Percentiles rank a stretch among this genome's conserved stretches.
These are phyloP conservation scores for Microascus cirrosus DNA, from an alignment of 2,329 filamentous ascomycete species.

Conservation along the genomic window DNA sequence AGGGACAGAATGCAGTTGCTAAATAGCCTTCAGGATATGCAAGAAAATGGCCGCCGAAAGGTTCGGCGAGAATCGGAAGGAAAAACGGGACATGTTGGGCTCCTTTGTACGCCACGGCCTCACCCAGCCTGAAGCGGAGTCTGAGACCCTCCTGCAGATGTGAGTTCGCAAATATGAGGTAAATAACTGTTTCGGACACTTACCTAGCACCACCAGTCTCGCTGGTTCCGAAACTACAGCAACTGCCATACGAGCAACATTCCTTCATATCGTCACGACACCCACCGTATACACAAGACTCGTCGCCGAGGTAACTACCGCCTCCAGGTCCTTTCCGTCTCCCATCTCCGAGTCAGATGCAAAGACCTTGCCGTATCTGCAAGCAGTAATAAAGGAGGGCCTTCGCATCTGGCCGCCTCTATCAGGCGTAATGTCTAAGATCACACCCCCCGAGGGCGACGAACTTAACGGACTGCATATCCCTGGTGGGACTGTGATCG, in stretches of 20 bases:
- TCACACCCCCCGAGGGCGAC: constrained; percentile 24
- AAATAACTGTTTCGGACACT: too few relatives aligned
- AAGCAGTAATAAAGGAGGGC: constrained; percentile 37
- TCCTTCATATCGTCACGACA: constrained; percentile 40
- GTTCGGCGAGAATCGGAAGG: constrained; percentile 27
- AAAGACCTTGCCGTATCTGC: constrained; percentile 30
- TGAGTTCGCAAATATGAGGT: constrained; percentile 8
- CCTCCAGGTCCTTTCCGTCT: constrained; percentile 33
- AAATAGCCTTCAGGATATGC: constrained; percentile 22
- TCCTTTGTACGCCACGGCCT: constrained; percentile 28
- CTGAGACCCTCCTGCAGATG: constrained; percentile 29
- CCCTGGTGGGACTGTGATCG: constrained; percentile 33
- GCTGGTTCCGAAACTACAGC: constrained; percentile 49
- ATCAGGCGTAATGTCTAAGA: constrained; percentile 20
- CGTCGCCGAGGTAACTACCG: constrained; percentile 27
- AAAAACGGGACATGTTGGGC: constrained; percentile 39
- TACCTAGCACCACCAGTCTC: constrained; percentile 17
- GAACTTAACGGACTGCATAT: constrained; percentile 25
- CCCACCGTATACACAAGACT: constrained; percentile 33
- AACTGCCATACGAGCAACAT: constrained; percentile 37
- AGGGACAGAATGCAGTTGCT: background rate
- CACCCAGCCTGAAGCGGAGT: constrained; percentile 25
- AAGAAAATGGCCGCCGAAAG: constrained; percentile 32
- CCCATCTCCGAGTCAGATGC: constrained; percentile 23
- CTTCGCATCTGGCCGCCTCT: constrained; percentile 33